Conservation (phyloP, 495 filamentous ascomycete genomes). For the Podospora pseudoanserina region DNA sequence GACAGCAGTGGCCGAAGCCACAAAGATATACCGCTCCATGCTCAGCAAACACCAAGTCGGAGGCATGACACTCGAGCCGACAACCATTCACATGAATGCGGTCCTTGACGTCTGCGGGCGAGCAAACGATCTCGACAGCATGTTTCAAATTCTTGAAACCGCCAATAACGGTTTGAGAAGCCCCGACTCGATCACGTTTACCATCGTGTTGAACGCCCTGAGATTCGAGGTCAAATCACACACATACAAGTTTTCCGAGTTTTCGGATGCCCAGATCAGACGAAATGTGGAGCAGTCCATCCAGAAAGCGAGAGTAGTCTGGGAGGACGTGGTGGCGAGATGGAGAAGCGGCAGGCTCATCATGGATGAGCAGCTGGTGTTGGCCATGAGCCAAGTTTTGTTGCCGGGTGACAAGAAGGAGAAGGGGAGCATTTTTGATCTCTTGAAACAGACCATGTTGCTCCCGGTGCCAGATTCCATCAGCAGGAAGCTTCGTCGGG, state of each 20-base stretch:
- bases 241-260: slow-evolving; percentile 8
- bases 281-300: slow-evolving; percentile 37
- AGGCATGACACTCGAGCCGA: slow-evolving; percentile 49
- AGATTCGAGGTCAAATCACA: slow-evolving; percentile 31
- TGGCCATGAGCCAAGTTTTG: slow-evolving; percentile 71
- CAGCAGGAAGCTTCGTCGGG: slow-evolving; percentile 9
- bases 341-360: slow-evolving; percentile 66
- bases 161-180: slow-evolving; percentile 56
- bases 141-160: slow-evolving; percentile 69
- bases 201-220: slow-evolving; percentile 74
- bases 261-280: slow-evolving; percentile 23
- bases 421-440: slow-evolving; percentile 62
- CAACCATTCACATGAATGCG: slow-evolving; percentile 80
- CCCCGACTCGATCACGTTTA: slow-evolving; percentile 70
- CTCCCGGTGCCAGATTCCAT: slow-evolving; percentile 51
- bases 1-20: slow-evolving; percentile 56
- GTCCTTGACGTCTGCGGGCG: slow-evolving; percentile 73
- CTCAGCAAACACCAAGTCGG: slow-evolving; percentile 42
- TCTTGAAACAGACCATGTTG: slow-evolving; percentile 74
- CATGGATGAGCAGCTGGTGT: slow-evolving; percentile 70
- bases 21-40: slow-evolving; percentile 71
- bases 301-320: slow-evolving; percentile 63
- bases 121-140: slow-evolving; percentile 64
- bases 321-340: slow-evolving; percentile 69
- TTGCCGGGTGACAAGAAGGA: slow-evolving; percentile 53